phyloP scores from a whole-genome alignment of 2,329 filamentous ascomycete genomes.

The Aspergillus tubingensis region DNA sequence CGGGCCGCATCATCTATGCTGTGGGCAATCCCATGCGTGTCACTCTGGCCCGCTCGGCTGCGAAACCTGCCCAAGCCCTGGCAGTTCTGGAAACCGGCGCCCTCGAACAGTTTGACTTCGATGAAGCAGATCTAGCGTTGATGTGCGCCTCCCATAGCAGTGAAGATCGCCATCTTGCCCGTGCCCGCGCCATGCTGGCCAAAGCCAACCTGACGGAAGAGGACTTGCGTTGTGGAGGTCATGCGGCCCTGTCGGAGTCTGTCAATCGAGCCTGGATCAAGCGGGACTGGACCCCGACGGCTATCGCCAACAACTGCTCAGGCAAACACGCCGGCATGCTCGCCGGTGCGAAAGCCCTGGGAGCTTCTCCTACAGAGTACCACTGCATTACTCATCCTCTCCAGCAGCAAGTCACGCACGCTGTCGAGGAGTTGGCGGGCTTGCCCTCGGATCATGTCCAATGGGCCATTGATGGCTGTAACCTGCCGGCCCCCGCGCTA shows the following conservation, averaged over 20 bases:
- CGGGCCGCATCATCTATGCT: conserved; percentile 24
- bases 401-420: conserved; percentile 42
- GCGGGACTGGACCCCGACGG: conserved; percentile 39
- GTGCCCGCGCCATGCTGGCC: conserved; percentile 42
- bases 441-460: conserved; percentile 29
- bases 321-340: conserved; percentile 55
- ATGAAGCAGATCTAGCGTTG: conserved; percentile 48
- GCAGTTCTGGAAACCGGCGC: conserved; percentile 48
- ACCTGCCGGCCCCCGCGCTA: conserved; percentile 50
- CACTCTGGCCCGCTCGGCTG: conserved; percentile 49
- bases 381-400: conserved; percentile 42
- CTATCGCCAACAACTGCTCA: conserved; percentile 51
- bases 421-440: conserved; percentile 41
- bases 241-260: conserved; percentile 37
- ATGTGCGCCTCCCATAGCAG: conserved; percentile 53
- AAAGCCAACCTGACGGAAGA: conserved; percentile 37
- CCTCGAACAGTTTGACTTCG: conserved; percentile 40
- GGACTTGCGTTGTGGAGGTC: conserved; percentile 48
- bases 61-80: conserved; percentile 51
- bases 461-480: conserved; percentile 53
- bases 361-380: conserved; percentile 35
- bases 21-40: conserved; percentile 46
- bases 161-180: conserved; percentile 45
- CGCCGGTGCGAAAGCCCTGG: conserved; percentile 44
- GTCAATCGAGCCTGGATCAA: conserved; percentile 47